Evolutionary conservation across 2,329 filamentous ascomycete species (phyloP).

Genomic region (Talaromyces sp.): DNA sequence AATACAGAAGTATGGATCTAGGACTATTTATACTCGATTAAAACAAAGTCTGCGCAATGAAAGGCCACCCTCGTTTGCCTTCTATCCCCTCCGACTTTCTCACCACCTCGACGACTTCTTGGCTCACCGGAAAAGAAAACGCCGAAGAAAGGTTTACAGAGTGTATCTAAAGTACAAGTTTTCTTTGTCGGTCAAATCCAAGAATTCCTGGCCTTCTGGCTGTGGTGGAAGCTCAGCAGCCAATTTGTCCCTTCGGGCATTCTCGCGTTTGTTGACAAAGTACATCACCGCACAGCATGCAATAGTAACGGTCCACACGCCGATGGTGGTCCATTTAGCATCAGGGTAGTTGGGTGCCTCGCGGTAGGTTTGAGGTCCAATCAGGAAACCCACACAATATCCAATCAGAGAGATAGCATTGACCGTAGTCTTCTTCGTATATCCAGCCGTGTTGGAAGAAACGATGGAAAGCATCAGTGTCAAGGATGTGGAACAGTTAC

Average conservation of each 20-base stretch:
- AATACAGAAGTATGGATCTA: too few relatives aligned
- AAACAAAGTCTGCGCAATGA: too few relatives aligned
- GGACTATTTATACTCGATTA: too few relatives aligned
- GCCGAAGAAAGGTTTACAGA: background rate
- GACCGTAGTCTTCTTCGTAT: constrained; percentile 3
- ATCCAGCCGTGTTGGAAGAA: background rate
- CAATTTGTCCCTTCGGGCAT: background rate
- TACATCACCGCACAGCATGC: background rate
- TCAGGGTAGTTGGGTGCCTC: background rate
- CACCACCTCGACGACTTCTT: too few relatives aligned
- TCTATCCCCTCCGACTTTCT: too few relatives aligned
- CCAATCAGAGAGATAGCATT: constrained; percentile 2
- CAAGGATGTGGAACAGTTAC: background rate
- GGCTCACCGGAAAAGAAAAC: too few relatives aligned
- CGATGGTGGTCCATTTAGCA: background rate
- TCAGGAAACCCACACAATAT: background rate
- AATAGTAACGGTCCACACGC: background rate
- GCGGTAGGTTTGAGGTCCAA: constrained; percentile 5
- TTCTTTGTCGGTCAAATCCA: constrained; percentile 44
- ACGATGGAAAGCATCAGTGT: background rate
- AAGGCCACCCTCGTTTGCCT: too few relatives aligned
- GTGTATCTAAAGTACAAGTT: constrained; percentile 5
- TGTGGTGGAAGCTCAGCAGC: constrained; percentile 37
- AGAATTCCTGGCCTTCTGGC: constrained; percentile 84
- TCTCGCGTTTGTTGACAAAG: background rate